These are phyloP conservation scores for Pisolithus sp. DNA, from an alignment of 768 basidiomycete genomes.

Conservation along the genomic window DNA sequence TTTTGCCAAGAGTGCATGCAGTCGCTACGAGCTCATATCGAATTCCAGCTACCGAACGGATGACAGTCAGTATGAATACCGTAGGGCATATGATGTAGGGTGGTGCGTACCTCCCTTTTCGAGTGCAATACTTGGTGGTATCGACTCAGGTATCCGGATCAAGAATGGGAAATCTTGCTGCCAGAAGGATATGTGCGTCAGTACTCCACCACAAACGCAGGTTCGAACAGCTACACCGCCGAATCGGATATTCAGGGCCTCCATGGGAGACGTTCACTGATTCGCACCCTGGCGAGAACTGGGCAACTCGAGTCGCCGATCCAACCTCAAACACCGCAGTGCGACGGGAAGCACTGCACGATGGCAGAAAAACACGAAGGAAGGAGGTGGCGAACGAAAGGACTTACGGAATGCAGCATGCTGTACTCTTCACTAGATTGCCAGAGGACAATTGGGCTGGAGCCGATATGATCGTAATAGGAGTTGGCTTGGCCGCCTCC, in stretches of 20 bases:
- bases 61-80: neutral
- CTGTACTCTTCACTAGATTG: slow-evolving; percentile 70
- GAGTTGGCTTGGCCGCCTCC: slow-evolving; percentile 62
- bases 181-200: slow-evolving; percentile 3
- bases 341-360: neutral
- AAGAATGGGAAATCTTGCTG: slow-evolving; percentile 87
- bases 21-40: slow-evolving; percentile 87
- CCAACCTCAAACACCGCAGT: neutral
- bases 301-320: neutral
- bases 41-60: slow-evolving; percentile 54
- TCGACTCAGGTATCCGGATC: slow-evolving; percentile 87
- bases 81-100: too few relatives aligned
- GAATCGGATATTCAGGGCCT: too few relatives aligned
- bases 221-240: too few relatives aligned
- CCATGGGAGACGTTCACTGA: too few relatives aligned
- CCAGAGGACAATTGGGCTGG: slow-evolving; percentile 81
- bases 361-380: neutral
- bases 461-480: slow-evolving; percentile 76
- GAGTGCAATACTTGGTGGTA: slow-evolving; percentile 79
- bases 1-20: slow-evolving; percentile 81
- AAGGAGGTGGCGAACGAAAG: neutral
- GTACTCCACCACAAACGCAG: neutral
- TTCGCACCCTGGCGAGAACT: neutral
- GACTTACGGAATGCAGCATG: slow-evolving; percentile 55
- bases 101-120: slow-evolving; percentile 57